Percentiles rank a stretch among this genome's conserved stretches.
These are phyloP conservation scores for Peltaster fructicola DNA, from an alignment of 2,329 filamentous ascomycete genomes.

Conservation along the genomic window DNA sequence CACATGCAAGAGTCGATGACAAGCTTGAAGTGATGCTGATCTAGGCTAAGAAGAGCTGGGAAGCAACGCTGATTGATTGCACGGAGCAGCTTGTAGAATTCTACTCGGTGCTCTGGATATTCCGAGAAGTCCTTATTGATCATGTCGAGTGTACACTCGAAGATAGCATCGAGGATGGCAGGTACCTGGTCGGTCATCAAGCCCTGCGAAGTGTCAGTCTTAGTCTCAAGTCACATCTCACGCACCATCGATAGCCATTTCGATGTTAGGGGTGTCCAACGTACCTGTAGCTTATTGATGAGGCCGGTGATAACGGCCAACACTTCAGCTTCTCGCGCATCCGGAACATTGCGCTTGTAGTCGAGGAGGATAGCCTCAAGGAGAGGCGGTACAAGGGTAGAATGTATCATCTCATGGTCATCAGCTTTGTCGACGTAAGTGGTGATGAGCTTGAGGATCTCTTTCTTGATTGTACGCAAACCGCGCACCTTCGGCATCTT, in stretches of 20 bases:
- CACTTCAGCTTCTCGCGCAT: slow-evolving; percentile 90
- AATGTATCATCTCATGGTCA: slow-evolving; percentile 80
- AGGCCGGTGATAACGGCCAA: slow-evolving; percentile 96
- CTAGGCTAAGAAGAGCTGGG: slow-evolving; percentile 80
- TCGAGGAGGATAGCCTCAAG: slow-evolving; percentile 86
- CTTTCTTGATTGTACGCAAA: slow-evolving; percentile 94
- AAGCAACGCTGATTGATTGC: slow-evolving; percentile 97
- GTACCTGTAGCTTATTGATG: slow-evolving; percentile 87
- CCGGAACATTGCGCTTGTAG: slow-evolving; percentile 92
- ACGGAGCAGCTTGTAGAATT: slow-evolving; percentile 93
- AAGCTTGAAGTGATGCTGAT: slow-evolving; percentile 96
- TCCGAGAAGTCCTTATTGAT: slow-evolving; percentile 99
- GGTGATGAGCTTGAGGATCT: slow-evolving; percentile 95
- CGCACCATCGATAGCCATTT: slow-evolving; percentile 30
- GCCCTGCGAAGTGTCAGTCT: slow-evolving; percentile 34
- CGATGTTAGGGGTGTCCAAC: slow-evolving; percentile 39
- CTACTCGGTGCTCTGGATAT: slow-evolving; percentile 95
- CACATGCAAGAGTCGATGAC: slow-evolving; percentile 99
- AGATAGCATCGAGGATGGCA: slow-evolving; percentile 94
- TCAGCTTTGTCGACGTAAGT: slow-evolving; percentile 97
- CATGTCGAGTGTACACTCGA: slow-evolving; percentile 97
- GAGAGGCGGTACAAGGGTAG: slow-evolving; percentile 87
- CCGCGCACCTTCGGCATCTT: slow-evolving; percentile 96
- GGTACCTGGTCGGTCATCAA: slow-evolving; percentile 98
- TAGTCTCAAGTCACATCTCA: slow-evolving; percentile 9